phyloP scores from a whole-genome alignment of 2,329 filamentous ascomycete species.

The Fusarium sp. region DNA sequence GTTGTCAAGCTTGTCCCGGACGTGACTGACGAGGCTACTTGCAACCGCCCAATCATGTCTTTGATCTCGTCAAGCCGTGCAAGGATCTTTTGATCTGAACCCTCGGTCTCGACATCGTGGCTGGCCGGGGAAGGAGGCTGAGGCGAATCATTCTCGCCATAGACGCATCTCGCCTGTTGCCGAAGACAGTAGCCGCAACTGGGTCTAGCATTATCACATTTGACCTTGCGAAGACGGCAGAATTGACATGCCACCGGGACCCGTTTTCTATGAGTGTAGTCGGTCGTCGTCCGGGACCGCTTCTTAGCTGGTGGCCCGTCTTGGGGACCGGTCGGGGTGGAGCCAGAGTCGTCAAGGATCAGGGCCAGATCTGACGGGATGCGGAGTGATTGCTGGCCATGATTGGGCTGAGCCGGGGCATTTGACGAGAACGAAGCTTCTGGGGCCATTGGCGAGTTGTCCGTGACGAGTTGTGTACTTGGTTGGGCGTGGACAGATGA shows the following conservation, averaged over 20 bases:
- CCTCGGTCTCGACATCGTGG: neutral
- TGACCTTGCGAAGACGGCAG: slow-evolving; percentile 25
- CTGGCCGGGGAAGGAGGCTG: neutral
- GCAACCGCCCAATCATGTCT: neutral
- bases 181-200: slow-evolving; percentile 21
- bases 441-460: neutral
- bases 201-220: slow-evolving; percentile 26
- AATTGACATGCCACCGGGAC: slow-evolving; percentile 20
- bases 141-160: neutral
- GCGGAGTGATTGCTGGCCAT: neutral
- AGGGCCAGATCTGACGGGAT: neutral
- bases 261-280: slow-evolving; percentile 21
- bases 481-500: neutral
- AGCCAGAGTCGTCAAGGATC: neutral
- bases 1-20: neutral
- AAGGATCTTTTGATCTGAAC: slow-evolving; percentile 9
- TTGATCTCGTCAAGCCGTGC: slow-evolving; percentile 12
- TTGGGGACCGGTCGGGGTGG: neutral
- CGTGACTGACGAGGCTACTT: neutral
- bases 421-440: neutral
- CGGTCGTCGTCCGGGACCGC: neutral
- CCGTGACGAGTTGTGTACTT: neutral
- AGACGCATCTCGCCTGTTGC: slow-evolving; percentile 14
- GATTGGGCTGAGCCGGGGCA: neutral
- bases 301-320: neutral